These are phyloP conservation scores for Arctium lappa DNA, from an alignment of 129 eudicot species.

Conservation along the genomic window DNA sequence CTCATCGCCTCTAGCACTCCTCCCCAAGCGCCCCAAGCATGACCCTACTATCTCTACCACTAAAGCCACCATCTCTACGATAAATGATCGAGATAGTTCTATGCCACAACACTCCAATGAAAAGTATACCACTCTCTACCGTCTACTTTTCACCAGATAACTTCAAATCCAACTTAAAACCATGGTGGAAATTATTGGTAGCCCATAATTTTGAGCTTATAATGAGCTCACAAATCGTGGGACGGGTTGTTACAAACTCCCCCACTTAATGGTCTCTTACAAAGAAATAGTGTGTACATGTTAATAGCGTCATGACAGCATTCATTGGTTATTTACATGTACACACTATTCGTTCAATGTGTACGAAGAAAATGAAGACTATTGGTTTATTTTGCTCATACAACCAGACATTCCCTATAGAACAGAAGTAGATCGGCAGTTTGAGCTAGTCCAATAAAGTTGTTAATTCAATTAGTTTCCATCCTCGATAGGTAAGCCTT, in stretches of 20 bases:
- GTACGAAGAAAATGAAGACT: not conserved
- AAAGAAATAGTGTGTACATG: too few relatives aligned
- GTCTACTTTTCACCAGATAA: too few relatives aligned
- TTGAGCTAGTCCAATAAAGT: not conserved
- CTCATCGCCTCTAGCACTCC: not conserved
- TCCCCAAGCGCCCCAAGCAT: too few relatives aligned
- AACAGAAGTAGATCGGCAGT: not conserved
- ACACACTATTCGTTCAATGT: not conserved
- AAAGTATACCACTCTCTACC: too few relatives aligned
- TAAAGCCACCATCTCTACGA: not conserved
- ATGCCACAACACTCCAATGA: not conserved
- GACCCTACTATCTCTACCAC: too few relatives aligned
- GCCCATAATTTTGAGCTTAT: too few relatives aligned
- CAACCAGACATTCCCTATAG: not conserved
- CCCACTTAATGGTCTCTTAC: too few relatives aligned
- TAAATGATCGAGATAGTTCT: not conserved
- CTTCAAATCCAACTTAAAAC: too few relatives aligned
- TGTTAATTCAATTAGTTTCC: not conserved
- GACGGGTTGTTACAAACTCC: too few relatives aligned
- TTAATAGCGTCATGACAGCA: not conserved
- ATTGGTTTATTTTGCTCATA: not conserved
- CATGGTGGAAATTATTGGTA: too few relatives aligned
- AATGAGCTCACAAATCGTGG: too few relatives aligned
- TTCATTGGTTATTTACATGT: not conserved
- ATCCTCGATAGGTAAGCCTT: not conserved